Percentiles rank a stretch among this genome's conserved stretches.
Evolutionary conservation across 2,329 filamentous ascomycete species (phyloP).

Genomic region (Lasiodiplodia hormozganensis): DNA sequence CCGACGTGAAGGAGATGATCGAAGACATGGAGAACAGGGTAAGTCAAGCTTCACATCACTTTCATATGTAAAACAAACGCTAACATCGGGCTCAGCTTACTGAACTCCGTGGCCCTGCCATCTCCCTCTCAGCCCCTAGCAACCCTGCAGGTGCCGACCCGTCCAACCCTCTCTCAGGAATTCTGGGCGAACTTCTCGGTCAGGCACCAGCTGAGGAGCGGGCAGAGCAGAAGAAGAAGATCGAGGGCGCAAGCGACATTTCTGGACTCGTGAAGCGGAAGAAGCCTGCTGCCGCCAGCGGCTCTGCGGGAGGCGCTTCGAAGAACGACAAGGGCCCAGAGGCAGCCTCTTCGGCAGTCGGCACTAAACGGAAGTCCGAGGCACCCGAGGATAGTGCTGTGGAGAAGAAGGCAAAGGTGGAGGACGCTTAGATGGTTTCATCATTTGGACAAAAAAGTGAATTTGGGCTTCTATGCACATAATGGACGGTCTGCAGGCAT

Average conservation of each 20-base stretch:
- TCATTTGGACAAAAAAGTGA: not conserved
- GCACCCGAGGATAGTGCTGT: conserved; percentile 29
- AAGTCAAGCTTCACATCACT: conserved; percentile 39
- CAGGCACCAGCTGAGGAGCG: conserved; percentile 67
- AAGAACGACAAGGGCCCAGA: conserved; percentile 29
- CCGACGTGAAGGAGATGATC: conserved; percentile 79
- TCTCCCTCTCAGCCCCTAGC: conserved; percentile 64
- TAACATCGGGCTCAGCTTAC: conserved; percentile 60
- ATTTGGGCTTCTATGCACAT: not conserved
- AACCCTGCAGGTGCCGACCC: conserved; percentile 56
- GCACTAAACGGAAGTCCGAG: conserved; percentile 24
- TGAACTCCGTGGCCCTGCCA: conserved; percentile 71
- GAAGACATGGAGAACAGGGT: conserved; percentile 79
- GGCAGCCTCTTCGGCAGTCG: not conserved
- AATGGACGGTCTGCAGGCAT: not conserved
- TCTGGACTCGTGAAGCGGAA: conserved; percentile 76
- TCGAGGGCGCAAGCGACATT: conserved; percentile 76
- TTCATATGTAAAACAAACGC: conserved; percentile 8
- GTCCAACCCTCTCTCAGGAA: conserved; percentile 59
- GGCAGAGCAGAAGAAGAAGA: conserved; percentile 73
- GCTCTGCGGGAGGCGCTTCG: conserved; percentile 5
- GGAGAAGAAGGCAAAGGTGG: conserved; percentile 31
- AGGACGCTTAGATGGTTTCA: not conserved
- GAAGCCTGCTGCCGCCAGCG: conserved; percentile 38
- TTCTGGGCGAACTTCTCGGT: conserved; percentile 69